phyloP scores from a whole-genome alignment of 352 stramenopile species.

The Globisporangium cederbergense region DNA sequence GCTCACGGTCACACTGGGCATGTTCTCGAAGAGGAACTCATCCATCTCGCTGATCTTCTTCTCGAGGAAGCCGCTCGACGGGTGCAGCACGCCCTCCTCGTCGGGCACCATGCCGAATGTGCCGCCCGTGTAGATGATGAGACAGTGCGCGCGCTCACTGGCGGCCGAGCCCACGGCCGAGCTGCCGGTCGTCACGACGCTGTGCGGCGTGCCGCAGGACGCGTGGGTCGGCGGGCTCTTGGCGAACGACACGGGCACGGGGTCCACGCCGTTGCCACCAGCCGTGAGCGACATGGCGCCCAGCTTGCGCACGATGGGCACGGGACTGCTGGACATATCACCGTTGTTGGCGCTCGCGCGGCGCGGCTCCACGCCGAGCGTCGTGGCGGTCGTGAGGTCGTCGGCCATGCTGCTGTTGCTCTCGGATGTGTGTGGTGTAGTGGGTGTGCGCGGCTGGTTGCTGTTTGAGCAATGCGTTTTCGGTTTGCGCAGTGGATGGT shows the following conservation, averaged over 20 bases:
- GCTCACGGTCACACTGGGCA: slow-evolving; percentile 70
- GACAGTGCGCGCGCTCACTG: slow-evolving; percentile 42
- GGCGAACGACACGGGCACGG: slow-evolving; percentile 29
- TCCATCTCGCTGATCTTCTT: slow-evolving; percentile 87
- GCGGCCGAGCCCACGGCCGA: not conserved
- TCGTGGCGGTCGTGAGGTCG: slow-evolving; percentile 5
- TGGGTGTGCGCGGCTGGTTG: not conserved
- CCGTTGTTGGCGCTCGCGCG: slow-evolving; percentile 1
- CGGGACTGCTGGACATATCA: not conserved
- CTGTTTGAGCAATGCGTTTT: slow-evolving; percentile 4
- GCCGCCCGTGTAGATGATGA: slow-evolving; percentile 90
- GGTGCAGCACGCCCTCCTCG: slow-evolving; percentile 71
- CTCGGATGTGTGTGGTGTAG: not conserved
- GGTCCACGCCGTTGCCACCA: slow-evolving; percentile 25
- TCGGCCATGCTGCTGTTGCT: slow-evolving; percentile 8
- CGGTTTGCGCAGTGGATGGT: slow-evolving; percentile 3
- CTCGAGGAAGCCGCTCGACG: slow-evolving; percentile 83
- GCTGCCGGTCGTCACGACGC: slow-evolving; percentile 9
- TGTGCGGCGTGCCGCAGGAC: slow-evolving; percentile 19
- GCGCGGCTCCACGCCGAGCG: slow-evolving; percentile 8
- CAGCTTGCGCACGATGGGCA: slow-evolving; percentile 17
- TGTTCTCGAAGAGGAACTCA: slow-evolving; percentile 82
- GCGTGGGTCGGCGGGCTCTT: slow-evolving; percentile 19
- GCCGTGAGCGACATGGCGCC: slow-evolving; percentile 19
- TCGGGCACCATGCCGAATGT: slow-evolving; percentile 91